Percentiles rank a stretch among this genome's conserved stretches.
Conservation (phyloP, 176 grass and related monocot species). For the Avena eriantha region DNA sequence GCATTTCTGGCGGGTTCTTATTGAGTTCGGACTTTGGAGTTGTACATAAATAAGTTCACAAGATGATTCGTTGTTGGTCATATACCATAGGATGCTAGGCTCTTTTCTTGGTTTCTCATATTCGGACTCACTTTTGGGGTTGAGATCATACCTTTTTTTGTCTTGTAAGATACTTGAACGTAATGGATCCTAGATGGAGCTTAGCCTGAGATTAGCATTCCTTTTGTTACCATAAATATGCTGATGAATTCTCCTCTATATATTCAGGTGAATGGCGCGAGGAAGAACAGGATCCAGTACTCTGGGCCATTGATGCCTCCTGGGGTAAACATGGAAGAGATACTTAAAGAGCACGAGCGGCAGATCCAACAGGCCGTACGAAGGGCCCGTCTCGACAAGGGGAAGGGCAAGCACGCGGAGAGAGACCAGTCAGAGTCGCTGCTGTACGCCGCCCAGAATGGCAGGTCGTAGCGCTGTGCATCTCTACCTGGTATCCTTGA, state of each 20-base stretch:
- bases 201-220: neutral
- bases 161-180: neutral
- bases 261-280: constrained; percentile 64
- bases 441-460: constrained; percentile 58
- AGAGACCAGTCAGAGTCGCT: constrained; percentile 76
- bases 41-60: neutral
- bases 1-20: neutral
- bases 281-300: constrained; percentile 97
- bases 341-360: constrained; percentile 88
- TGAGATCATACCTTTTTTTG: neutral
- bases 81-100: neutral
- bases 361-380: constrained; percentile 86
- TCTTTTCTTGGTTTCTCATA: neutral
- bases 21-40: neutral
- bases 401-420: constrained; percentile 68
- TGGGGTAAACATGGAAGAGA: constrained; percentile 87
- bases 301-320: constrained; percentile 95
- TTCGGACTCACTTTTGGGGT: neutral
- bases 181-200: neutral
- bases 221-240: constrained; percentile 34
- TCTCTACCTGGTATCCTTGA: neutral
- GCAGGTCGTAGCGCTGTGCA: constrained; percentile 52
- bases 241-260: constrained; percentile 25
- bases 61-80: neutral
- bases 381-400: constrained; percentile 80